Evolutionary conservation across 768 basidiomycete genomes (phyloP).

Genomic region (Ramaria sp.): DNA sequence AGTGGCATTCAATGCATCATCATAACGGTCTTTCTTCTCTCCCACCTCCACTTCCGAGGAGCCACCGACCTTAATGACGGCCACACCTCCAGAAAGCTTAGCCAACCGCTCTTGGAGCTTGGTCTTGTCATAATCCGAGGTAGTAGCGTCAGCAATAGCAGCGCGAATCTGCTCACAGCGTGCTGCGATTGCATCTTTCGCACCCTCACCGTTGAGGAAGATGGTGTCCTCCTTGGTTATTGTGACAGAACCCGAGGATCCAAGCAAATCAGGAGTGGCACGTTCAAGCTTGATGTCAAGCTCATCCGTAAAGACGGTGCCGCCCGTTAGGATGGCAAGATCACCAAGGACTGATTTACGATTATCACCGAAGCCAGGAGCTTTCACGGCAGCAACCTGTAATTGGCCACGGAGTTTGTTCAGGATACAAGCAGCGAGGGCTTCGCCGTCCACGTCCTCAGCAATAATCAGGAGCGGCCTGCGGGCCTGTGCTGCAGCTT

Average conservation of each 20-base stretch:
- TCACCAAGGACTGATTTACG: slow-evolving; percentile 97
- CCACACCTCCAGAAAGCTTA: slow-evolving; percentile 92
- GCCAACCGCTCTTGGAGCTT: slow-evolving; percentile 97
- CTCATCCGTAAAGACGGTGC: slow-evolving; percentile 94
- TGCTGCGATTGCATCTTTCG: slow-evolving; percentile 80
- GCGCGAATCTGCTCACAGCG: slow-evolving; percentile 94
- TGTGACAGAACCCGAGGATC: slow-evolving; percentile 82
- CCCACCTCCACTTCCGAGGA: slow-evolving; percentile 90
- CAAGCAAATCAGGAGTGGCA: slow-evolving; percentile 79
- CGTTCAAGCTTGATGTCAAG: slow-evolving; percentile 96
- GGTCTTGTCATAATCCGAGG: slow-evolving; percentile 86
- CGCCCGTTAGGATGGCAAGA: slow-evolving; percentile 92
- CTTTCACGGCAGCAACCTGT: slow-evolving; percentile 89
- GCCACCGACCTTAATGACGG: slow-evolving; percentile 97
- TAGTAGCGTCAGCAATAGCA: slow-evolving; percentile 70
- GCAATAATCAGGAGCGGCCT: slow-evolving; percentile 95
- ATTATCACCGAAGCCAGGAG: slow-evolving; percentile 98
- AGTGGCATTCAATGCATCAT: slow-evolving; percentile 95
- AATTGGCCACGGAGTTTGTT: slow-evolving; percentile 99
- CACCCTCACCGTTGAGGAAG: slow-evolving; percentile 85
- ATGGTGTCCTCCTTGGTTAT: slow-evolving; percentile 99
- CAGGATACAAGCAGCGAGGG: slow-evolving; percentile 92
- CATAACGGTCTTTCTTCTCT: slow-evolving; percentile 99
- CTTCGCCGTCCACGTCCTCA: slow-evolving; percentile 96
- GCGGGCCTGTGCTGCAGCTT: slow-evolving; percentile 59